Percentiles rank a stretch among this genome's conserved stretches.
Conservation (phyloP, 2,329 filamentous ascomycete genomes). For the Zarea fungicola region DNA sequence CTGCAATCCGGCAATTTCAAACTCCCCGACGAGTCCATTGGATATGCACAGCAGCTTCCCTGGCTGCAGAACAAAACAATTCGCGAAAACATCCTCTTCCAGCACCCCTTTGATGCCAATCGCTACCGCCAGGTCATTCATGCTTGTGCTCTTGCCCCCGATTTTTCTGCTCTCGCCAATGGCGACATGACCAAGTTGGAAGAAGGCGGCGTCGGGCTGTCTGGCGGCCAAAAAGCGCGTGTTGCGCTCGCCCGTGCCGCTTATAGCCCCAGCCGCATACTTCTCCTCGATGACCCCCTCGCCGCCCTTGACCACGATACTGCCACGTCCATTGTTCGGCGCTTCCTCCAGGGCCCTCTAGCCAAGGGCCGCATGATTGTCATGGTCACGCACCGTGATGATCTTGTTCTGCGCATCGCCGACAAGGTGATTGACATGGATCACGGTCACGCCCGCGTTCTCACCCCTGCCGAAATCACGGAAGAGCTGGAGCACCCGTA, state of each 20-base stretch:
- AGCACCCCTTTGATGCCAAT: slow-evolving; percentile 46
- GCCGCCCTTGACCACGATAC: slow-evolving; percentile 60
- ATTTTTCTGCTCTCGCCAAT: slow-evolving; percentile 50
- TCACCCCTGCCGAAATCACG: slow-evolving; percentile 41
- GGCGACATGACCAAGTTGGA: slow-evolving; percentile 57
- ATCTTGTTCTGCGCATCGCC: slow-evolving; percentile 68
- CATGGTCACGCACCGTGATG: slow-evolving; percentile 76
- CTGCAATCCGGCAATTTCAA: slow-evolving; percentile 47
- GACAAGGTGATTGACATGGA: slow-evolving; percentile 67
- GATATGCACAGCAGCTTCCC: slow-evolving; percentile 55
- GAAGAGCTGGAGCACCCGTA: slow-evolving; percentile 34
- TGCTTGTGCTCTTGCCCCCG: slow-evolving; percentile 53
- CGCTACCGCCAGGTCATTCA: slow-evolving; percentile 57
- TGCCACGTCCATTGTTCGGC: slow-evolving; percentile 56
- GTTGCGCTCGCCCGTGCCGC: slow-evolving; percentile 59
- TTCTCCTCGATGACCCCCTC: slow-evolving; percentile 59
- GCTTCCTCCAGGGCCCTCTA: slow-evolving; percentile 54
- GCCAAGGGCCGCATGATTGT: slow-evolving; percentile 63
- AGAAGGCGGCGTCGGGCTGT: slow-evolving; percentile 58
- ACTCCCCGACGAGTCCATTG: slow-evolving; percentile 45
- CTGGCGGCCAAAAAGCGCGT: slow-evolving; percentile 58
- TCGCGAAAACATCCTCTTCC: slow-evolving; percentile 60
- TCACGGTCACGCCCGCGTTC: slow-evolving; percentile 50
- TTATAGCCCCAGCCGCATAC: slow-evolving; percentile 51
- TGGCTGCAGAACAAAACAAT: slow-evolving; percentile 64